Percentiles rank a stretch among this genome's conserved stretches.
Conservation (phyloP, 169 alveolate genomes). For the Plasmodium reichenowi region DNA sequence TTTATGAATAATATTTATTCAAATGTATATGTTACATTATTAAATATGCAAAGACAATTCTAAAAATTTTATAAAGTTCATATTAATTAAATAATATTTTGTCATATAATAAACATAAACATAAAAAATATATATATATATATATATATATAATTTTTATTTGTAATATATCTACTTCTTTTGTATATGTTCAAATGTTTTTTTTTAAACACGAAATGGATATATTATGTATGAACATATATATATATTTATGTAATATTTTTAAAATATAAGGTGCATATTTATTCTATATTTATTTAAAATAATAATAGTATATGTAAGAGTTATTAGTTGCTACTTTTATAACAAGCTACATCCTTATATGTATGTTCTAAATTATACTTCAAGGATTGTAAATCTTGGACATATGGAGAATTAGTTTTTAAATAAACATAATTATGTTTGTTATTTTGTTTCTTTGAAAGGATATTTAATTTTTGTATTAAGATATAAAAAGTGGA, state of each 20-base stretch:
- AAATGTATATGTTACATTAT: no score
- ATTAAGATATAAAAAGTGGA: constrained; percentile 10
- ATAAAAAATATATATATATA: not conserved
- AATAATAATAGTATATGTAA: no score
- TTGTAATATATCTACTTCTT: not conserved
- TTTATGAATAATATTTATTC: no score
- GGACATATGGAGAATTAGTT: constrained; percentile 21
- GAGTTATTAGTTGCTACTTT: not conserved
- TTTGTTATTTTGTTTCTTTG: constrained; percentile 11
- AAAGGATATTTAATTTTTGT: constrained; percentile 9
- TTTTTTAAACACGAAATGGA: not conserved
- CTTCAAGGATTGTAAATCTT: constrained; percentile 5
- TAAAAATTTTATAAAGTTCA: constrained; percentile 3
- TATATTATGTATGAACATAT: not conserved
- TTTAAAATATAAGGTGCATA: not conserved
- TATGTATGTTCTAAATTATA: constrained; percentile 1
- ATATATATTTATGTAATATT: not conserved
- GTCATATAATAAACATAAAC: not conserved
- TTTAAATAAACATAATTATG: constrained; percentile 14
- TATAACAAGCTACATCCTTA: not conserved
- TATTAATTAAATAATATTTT: not conserved
- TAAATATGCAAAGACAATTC: no score
- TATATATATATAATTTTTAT: not conserved
- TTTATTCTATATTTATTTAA: no score
- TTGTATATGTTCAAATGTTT: not conserved